Base-by-base conservation (phyloP, 1,284 basidiomycete species). In the Leccinum pachyderme region DNA sequence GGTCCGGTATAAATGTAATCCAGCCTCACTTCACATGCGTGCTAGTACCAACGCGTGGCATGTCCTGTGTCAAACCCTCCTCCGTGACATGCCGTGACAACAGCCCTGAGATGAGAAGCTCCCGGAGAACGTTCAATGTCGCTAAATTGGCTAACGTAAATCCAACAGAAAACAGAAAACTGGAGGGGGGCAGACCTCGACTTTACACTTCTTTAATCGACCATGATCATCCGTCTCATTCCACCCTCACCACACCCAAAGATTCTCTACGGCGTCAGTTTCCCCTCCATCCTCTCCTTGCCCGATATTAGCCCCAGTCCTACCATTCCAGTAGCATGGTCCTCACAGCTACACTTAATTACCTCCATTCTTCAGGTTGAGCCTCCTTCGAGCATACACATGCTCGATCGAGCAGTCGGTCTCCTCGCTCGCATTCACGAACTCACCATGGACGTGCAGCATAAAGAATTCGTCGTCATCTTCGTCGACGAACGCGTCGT, bases 211-310 rank as follows among this genome's bases (percentile, higher is more conserved):
- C 18, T 18, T 18, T 71, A 72, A 71, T 71, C 48, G 47, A 52
- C 56, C 58, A 92, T 92, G 90, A 75, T 87, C 56, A 82, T 92
- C 59, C 81, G 82, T 63, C 80, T 93, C 56, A 68, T 87, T 49
- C 81, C 82, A 13, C 73, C 77, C 1, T 64, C 75, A 2, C 74
- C 79, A 2, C 76, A 82, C 44, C 81, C 87, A 15, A 82, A 84
- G 45, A 83, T 93, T 64, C 81, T 89, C 66, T 91, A 91, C 73
- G 82, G 80, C 29, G 72, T 92, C 51, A 70, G 81, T 31, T 84
- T 89, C 58, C 75, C 79, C 7, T 71, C 72, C 18, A 71, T 79
- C 58, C 77, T 86, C 22, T 80, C 83, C n/a, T 63, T 73, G 3
- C 59, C 50, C n/a, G 63, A 71, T 45, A 65, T 84, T 4, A 52